Percentiles rank a stretch among this genome's conserved stretches.
These are phyloP conservation scores for Xanthoparmelia taractica DNA, from an alignment of 495 filamentous ascomycete genomes.

Conservation along the genomic window DNA sequence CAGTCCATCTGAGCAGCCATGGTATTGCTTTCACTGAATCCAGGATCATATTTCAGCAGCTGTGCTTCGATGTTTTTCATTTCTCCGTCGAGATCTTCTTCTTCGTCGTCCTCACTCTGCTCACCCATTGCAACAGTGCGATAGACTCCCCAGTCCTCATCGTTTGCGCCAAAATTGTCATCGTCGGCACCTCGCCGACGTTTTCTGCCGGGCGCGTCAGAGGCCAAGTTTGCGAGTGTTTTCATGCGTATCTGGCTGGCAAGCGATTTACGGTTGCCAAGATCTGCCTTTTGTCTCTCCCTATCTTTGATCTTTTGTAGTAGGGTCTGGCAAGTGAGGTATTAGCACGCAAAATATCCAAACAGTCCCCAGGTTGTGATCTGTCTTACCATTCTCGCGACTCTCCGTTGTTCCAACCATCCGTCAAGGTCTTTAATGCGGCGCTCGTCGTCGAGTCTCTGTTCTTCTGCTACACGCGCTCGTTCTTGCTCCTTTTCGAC, in stretches of 20 bases:
- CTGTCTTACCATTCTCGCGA: conserved; percentile 53
- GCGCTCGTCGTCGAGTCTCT: conserved; percentile 72
- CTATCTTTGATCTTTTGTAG: conserved; percentile 86
- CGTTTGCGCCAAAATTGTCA: conserved; percentile 93
- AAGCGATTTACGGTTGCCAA: conserved; percentile 91
- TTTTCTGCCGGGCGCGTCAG: conserved; percentile 80
- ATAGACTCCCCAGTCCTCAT: conserved; percentile 96
- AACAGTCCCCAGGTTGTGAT: neutral
- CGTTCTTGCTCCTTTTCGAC: conserved; percentile 91
- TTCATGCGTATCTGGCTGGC: conserved; percentile 97
- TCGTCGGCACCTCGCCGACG: conserved; percentile 69
- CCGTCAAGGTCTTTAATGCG: conserved; percentile 73
- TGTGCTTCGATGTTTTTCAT: conserved; percentile 73
- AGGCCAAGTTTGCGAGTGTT: conserved; percentile 89
- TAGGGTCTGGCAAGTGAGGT: conserved; percentile 38
- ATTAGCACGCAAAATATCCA: neutral
- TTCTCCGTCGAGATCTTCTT: conserved; percentile 70
- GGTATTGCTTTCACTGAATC: conserved; percentile 83
- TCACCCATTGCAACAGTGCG: conserved; percentile 78
- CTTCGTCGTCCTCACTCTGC: conserved; percentile 67
- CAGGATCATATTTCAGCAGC: conserved; percentile 74
- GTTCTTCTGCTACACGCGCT: conserved; percentile 70
- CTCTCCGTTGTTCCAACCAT: conserved; percentile 77
- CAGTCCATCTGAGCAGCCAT: conserved; percentile 88
- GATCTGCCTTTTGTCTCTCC: conserved; percentile 80